Evolutionary conservation across 2,329 filamentous ascomycete species (phyloP).

Genomic region (Alternaria tenuissima): DNA sequence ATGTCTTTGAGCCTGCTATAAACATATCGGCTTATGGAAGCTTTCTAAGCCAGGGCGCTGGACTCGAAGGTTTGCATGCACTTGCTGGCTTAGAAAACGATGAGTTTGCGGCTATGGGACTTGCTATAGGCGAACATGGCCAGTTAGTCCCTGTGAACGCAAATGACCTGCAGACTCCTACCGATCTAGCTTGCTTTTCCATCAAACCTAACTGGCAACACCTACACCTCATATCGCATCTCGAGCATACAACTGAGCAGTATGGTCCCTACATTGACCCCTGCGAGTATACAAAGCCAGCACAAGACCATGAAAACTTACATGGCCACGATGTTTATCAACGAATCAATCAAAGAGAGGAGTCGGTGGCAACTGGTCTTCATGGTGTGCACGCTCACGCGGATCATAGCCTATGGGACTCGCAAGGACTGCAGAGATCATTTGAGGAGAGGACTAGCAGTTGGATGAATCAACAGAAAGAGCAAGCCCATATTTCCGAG

Average conservation of each 20-base stretch:
- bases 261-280: conserved; percentile 14
- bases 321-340: conserved; percentile 6
- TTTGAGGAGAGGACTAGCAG: conserved; percentile 39
- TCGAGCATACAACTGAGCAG: conserved; percentile 36
- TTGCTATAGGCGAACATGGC: conserved; percentile 22
- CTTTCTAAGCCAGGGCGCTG: conserved; percentile 8
- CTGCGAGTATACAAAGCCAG: neutral
- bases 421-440: conserved; percentile 38
- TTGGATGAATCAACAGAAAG: conserved; percentile 7
- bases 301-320: conserved; percentile 8
- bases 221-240: conserved; percentile 26
- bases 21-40: conserved; percentile 34
- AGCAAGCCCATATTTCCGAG: conserved; percentile 16
- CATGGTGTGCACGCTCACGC: conserved; percentile 17
- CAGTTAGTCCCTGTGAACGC: conserved; percentile 21
- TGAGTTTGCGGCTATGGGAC: conserved; percentile 21
- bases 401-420: conserved; percentile 34
- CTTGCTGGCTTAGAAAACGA: conserved; percentile 31
- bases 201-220: conserved; percentile 36
- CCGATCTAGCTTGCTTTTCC: conserved; percentile 26
- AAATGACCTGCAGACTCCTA: conserved; percentile 10
- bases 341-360: conserved; percentile 6
- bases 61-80: neutral
- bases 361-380: conserved; percentile 22
- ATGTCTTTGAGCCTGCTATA: conserved; percentile 48